Evolutionary conservation across 2,329 filamentous ascomycete genomes (phyloP).

Genomic region (Lecanoromycetidae sp.): DNA sequence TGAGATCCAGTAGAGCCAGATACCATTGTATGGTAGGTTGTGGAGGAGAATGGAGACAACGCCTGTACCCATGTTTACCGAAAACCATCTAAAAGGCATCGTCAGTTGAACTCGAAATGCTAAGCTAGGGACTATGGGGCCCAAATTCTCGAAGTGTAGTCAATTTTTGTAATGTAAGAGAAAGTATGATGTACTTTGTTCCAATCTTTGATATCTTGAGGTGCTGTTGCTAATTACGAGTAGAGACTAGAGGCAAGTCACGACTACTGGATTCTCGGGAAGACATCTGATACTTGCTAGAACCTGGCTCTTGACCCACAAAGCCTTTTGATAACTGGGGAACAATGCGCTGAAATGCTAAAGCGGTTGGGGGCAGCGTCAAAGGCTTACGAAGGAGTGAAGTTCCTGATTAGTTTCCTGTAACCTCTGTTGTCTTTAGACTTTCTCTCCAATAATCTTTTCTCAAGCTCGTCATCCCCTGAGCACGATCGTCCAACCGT

Average conservation of each 20-base stretch:
- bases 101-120: background rate
- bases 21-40: constrained; percentile 28
- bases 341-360: background rate
- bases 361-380: background rate
- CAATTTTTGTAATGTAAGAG: background rate
- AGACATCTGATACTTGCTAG: no score
- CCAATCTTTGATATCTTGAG: no score
- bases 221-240: no score
- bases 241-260: no score
- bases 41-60: constrained; percentile 31
- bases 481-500: background rate
- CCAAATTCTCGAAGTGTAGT: background rate
- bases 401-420: constrained; percentile 20
- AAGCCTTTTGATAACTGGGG: background rate
- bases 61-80: constrained; percentile 32
- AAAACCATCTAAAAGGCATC: constrained; percentile 28
- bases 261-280: no score
- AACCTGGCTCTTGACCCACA: no score
- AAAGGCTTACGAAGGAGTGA: constrained; percentile 21
- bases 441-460: background rate
- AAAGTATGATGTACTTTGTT: no score
- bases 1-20: constrained; percentile 31
- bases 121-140: background rate
- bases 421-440: constrained; percentile 17
- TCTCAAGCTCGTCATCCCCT: background rate